Evolutionary conservation across 2,329 filamentous ascomycete species (phyloP).

Genomic region (Colletotrichum sp.): DNA sequence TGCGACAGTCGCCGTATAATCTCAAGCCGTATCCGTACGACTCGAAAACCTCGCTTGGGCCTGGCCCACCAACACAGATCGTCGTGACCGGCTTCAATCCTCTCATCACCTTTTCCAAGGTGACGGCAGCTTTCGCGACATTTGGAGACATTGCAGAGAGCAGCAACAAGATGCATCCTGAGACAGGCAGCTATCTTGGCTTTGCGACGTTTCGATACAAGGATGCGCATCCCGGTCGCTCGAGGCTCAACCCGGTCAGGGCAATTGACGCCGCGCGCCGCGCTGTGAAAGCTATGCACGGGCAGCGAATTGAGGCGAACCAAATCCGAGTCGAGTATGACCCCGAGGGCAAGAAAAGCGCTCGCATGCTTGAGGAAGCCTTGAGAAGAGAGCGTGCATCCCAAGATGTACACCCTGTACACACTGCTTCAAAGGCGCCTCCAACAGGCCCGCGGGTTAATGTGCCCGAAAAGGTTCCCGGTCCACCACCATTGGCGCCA

Average conservation of each 20-base stretch:
- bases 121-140: conserved; percentile 76
- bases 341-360: conserved; percentile 83
- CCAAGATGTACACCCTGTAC: conserved; percentile 28
- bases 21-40: conserved; percentile 85
- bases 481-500: conserved; percentile 82
- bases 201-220: conserved; percentile 92
- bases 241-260: conserved; percentile 60
- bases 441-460: conserved; percentile 42
- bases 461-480: conserved; percentile 50
- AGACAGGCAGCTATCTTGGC: conserved; percentile 91
- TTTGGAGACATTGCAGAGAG: conserved; percentile 90
- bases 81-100: conserved; percentile 98
- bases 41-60: conserved; percentile 81
- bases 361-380: conserved; percentile 75
- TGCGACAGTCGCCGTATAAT: conserved; percentile 77
- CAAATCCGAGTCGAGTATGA: conserved; percentile 86
- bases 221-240: conserved; percentile 65
- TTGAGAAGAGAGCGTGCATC: conserved; percentile 68
- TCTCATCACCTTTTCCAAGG: conserved; percentile 77
- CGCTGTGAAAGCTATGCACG: conserved; percentile 78
- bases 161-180: conserved; percentile 93
- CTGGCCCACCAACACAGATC: conserved; percentile 87
- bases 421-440: conserved; percentile 31
- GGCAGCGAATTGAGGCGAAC: conserved; percentile 78
- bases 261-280: conserved; percentile 82